phyloP scores from a whole-genome alignment of 306 rosid species.

The Pyrus betulifolia region DNA sequence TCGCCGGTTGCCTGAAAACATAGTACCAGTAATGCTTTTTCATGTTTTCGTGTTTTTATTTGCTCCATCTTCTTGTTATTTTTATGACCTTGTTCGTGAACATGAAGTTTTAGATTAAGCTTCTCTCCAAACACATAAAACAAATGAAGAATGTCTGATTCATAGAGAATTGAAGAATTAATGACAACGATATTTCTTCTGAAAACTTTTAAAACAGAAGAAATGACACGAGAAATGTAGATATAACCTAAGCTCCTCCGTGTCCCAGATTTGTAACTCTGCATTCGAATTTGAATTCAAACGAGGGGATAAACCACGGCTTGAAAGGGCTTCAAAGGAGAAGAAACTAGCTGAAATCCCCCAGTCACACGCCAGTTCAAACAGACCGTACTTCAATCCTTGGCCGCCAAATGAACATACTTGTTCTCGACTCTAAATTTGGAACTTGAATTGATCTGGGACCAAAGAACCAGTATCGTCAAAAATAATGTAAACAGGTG shows the following conservation, averaged over 20 bases:
- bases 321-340: background rate
- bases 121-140: background rate
- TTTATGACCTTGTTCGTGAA: background rate
- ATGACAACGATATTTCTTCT: background rate
- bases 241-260: background rate
- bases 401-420: conserved; percentile 54
- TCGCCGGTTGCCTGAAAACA: no score
- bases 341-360: background rate
- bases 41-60: no score
- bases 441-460: conserved; percentile 80
- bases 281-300: background rate
- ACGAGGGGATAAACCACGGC: background rate
- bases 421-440: conserved; percentile 59
- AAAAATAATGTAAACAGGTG: background rate
- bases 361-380: background rate
- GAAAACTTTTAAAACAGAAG: background rate
- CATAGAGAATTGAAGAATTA: background rate
- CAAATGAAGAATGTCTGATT: background rate
- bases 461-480: conserved; percentile 2
- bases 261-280: background rate
- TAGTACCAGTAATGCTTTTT: no score
- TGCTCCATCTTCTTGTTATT: no score
- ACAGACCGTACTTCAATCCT: conserved; percentile 25
- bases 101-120: background rate
- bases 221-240: background rate